Evolutionary conservation across 257 asterid genomes (phyloP).

Genomic region (Solanum pinnatisectum): DNA sequence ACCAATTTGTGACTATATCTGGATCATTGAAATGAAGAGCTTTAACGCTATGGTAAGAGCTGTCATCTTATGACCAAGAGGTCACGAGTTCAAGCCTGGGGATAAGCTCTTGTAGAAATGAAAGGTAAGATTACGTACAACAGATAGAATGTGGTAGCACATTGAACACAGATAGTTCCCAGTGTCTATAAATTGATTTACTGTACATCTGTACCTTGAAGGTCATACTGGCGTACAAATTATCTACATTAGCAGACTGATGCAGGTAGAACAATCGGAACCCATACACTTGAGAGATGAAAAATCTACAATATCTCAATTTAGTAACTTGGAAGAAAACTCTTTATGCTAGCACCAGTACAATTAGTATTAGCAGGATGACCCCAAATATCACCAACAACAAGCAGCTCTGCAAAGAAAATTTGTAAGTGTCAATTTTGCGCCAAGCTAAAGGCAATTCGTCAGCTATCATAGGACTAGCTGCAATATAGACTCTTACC

Average conservation of each 20-base stretch:
- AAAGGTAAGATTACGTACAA: background rate
- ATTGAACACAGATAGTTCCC: background rate
- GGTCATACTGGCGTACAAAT: background rate
- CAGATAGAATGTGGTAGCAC: background rate
- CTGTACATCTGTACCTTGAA: background rate
- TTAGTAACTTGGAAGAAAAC: background rate
- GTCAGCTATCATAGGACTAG: background rate
- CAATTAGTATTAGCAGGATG: constrained; percentile 59
- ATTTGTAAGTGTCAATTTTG: background rate
- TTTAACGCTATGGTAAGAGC: background rate
- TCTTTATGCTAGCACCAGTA: constrained; percentile 4
- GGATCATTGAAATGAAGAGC: background rate
- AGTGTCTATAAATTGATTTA: background rate
- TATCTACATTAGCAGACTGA: background rate
- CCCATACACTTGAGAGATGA: background rate
- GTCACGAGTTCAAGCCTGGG: background rate
- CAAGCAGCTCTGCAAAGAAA: constrained; percentile 59
- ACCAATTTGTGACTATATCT: background rate
- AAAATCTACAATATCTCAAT: background rate
- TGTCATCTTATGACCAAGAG: background rate
- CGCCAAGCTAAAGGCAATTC: background rate
- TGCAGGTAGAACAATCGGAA: background rate
- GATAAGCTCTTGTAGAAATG: background rate
- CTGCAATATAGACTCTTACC: constrained; percentile 22
- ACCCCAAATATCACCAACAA: constrained; percentile 75